Evolutionary conservation across 192 early-diverging fungal genomes (phyloP).

Genomic region (Mortierella antarctica): DNA sequence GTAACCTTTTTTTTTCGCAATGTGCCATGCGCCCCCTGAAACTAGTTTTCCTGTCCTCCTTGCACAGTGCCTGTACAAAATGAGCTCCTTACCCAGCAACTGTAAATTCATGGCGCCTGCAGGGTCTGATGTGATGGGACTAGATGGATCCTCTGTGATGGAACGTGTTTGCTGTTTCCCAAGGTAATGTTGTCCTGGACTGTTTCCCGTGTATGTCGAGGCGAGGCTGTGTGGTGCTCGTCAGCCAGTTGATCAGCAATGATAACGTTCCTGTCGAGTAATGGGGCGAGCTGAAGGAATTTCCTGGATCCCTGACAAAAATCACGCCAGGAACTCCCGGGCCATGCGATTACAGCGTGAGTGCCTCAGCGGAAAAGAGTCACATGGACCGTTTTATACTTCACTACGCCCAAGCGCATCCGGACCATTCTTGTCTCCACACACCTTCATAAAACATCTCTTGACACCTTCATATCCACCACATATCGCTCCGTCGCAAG

Average conservation of each 20-base stretch:
- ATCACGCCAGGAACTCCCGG: background rate
- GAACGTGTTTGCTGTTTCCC: background rate
- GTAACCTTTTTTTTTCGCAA: background rate
- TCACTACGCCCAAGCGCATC: background rate
- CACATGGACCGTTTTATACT: too few species aligned
- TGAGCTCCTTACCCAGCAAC: conserved; percentile 51
- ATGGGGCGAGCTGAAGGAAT: background rate
- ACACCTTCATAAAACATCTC: background rate
- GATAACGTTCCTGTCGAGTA: background rate
- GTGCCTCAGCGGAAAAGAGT: too few species aligned
- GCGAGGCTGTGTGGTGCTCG: background rate
- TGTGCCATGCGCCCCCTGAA: background rate
- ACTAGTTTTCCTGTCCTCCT: background rate
- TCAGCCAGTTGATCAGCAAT: background rate
- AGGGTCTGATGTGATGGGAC: background rate
- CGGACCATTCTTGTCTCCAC: background rate
- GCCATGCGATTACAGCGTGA: background rate
- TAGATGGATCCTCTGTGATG: background rate
- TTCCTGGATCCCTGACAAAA: too few species aligned
- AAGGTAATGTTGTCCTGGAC: too few species aligned
- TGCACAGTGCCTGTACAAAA: background rate
- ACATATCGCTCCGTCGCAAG: background rate
- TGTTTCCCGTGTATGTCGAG: too few species aligned
- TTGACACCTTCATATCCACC: too few species aligned
- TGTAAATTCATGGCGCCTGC: conserved; percentile 61